phyloP scores from a whole-genome alignment of 257 asterid species.

The Przewalskia tangutica region DNA sequence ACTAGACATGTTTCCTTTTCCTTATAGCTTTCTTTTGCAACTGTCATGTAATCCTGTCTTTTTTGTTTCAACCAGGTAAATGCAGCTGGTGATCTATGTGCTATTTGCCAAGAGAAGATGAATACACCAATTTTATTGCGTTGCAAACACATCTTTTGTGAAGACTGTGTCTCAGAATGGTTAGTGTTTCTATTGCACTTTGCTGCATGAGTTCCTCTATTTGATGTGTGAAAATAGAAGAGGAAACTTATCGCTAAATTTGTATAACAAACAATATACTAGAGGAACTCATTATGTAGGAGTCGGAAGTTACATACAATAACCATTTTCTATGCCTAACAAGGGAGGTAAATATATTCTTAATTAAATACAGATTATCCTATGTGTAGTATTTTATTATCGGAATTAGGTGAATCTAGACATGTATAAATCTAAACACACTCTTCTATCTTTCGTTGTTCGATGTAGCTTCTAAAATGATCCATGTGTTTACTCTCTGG shows the following conservation, averaged over 20 bases:
- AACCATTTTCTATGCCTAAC: background rate
- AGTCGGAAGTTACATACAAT: background rate
- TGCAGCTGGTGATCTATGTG: slow-evolving; percentile 63
- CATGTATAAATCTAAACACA: background rate
- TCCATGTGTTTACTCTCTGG: background rate
- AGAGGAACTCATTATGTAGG: background rate
- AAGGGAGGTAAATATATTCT: background rate
- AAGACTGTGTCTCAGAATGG: slow-evolving; percentile 76
- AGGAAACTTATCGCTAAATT: background rate
- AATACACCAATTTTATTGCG: slow-evolving; percentile 43
- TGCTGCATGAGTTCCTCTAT: background rate
- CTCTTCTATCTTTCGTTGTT: background rate
- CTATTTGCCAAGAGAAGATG: slow-evolving; percentile 77
- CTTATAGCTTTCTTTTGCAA: background rate
- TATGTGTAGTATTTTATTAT: background rate
- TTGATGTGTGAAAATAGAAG: background rate
- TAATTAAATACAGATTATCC: background rate
- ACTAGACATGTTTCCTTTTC: background rate
- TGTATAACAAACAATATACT: background rate
- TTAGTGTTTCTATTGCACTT: slow-evolving; percentile 13
- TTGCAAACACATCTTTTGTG: slow-evolving; percentile 68
- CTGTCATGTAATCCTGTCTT: slow-evolving; percentile 5
- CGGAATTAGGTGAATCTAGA: background rate
- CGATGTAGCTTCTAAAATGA: background rate
- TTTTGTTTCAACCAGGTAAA: slow-evolving; percentile 30